phyloP scores from a whole-genome alignment of 352 stramenopile species.

The Phytophthora hybrid region DNA sequence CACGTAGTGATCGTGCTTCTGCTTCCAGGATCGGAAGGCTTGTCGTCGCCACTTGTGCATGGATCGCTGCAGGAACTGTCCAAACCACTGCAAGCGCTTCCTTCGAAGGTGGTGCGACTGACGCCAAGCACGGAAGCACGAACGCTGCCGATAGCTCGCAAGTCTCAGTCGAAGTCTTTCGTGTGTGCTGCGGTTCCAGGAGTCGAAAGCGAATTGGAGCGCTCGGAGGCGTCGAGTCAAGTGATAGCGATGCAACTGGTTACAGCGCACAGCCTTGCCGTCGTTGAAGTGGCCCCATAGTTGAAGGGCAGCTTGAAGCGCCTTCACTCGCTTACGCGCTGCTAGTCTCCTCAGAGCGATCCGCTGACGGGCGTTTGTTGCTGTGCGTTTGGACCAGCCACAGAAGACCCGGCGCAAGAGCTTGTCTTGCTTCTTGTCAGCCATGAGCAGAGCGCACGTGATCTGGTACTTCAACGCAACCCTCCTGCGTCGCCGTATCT shows the following conservation, averaged over 20 bases:
- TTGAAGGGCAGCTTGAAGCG: constrained; percentile 12
- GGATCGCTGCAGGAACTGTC: constrained; percentile 20
- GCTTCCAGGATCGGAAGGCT: constrained; percentile 39
- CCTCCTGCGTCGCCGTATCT: constrained; percentile 32
- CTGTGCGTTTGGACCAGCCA: constrained; percentile 22
- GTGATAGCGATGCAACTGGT: constrained; percentile 13
- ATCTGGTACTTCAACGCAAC: constrained; percentile 40
- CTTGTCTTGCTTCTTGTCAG: constrained; percentile 29
- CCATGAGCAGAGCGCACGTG: constrained; percentile 41
- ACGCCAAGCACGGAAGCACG: constrained; percentile 25
- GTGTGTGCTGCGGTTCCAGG: constrained; percentile 18
- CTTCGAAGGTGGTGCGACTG: constrained; percentile 4
- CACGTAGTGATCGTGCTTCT: constrained; percentile 13
- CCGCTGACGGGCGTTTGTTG: constrained; percentile 3
- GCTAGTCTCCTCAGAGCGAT: constrained; percentile 25
- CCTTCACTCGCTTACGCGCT: constrained; percentile 1
- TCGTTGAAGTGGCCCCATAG: constrained; percentile 23
- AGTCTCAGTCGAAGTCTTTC: constrained; percentile 13
- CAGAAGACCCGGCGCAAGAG: constrained; percentile 23
- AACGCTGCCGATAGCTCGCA: constrained; percentile 9
- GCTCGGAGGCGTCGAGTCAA: background rate
- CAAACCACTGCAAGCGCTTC: constrained; percentile 20
- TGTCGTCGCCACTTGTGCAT: constrained; percentile 11
- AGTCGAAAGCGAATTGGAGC: constrained; percentile 6
- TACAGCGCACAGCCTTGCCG: background rate